Evolutionary conservation across 345 rosid species (phyloP), one percentile per base, ranked within the genome.

Genomic region (Zanthoxylum bungeanum): DNA sequence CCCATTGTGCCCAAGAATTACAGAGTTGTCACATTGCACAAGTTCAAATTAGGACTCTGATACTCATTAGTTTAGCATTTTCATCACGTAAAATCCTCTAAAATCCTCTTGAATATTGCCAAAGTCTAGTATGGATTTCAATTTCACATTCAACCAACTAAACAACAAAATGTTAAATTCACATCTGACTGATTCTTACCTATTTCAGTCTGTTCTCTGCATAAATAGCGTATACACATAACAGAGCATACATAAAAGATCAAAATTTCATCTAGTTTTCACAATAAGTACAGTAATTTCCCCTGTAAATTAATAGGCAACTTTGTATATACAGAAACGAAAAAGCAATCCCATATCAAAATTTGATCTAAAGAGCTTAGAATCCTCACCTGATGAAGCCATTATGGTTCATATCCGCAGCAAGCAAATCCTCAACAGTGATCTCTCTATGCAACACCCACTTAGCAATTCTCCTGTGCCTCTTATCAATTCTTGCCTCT

Each of bases 331-430:
- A 40, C 33, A 56, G 40, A 19, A 37, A 57, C 5, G 14, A 6
- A 61, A 44, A 28, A 27, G 22, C 34, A 42, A 63, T 27, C 37
- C 52, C 42, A 8, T 19, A n/a, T 46, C 25, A 28, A 60, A 61
- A 42, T 24, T 24, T 2, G 60, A 34, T 39, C 21, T 21, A 40
- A 50, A 71, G 42, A 39, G 49, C 30, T 42, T 0, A 58, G 47
- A 60, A 34, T 10, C 34, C 53, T 42, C 27, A 87, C 97, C 90
- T 91, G 71, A 91, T 85, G 85, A 88, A 88, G 53, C 97, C 93
- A 52, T 80, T 85, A 77, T 88, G 82, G 39, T 88, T 84, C 22
- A 82, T 79, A 71, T 88, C 87, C 58, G 97, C 93, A 12, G 88
- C 83, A 10, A 91, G 75, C 77, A 88, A 73, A 74, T 91, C 97